phyloP scores from a whole-genome alignment of 208 protist genomes.

The Crithidia acanthocephali region DNA sequence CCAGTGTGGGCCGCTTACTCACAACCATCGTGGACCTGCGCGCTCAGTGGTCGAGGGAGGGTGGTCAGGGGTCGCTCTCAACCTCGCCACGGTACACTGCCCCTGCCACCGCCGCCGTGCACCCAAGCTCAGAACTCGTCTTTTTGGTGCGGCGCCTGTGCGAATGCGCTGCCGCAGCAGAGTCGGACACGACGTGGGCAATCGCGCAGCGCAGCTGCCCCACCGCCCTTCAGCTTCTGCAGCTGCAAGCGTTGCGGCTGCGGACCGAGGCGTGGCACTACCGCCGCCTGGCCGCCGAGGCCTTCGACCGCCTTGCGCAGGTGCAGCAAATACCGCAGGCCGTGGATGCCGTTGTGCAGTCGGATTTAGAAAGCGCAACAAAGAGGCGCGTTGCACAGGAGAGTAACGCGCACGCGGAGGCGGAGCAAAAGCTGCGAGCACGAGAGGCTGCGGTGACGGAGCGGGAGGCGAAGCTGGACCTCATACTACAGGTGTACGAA shows the following conservation, averaged over 20 bases:
- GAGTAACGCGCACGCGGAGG: background rate
- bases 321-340: background rate
- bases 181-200: background rate
- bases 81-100: background rate
- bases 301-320: conserved; percentile 23
- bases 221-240: conserved; percentile 55
- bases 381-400: background rate
- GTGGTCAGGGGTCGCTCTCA: background rate
- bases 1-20: conserved; percentile 51
- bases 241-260: conserved; percentile 79
- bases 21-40: conserved; percentile 42
- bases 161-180: conserved; percentile 14
- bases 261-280: conserved; percentile 67
- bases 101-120: background rate
- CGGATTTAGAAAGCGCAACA: background rate
- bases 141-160: conserved; percentile 40
- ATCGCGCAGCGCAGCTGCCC: conserved; percentile 4
- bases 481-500: conserved; percentile 80
- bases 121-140: conserved; percentile 35
- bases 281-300: conserved; percentile 52
- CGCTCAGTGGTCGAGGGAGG: conserved; percentile 3
- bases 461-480: conserved; percentile 75
- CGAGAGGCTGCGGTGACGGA: conserved; percentile 42
- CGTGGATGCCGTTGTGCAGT: background rate
- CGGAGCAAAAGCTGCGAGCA: background rate